These are phyloP conservation scores for Monosporascus sp. DNA, from an alignment of 2,329 filamentous ascomycete species.

Conservation along the genomic window DNA sequence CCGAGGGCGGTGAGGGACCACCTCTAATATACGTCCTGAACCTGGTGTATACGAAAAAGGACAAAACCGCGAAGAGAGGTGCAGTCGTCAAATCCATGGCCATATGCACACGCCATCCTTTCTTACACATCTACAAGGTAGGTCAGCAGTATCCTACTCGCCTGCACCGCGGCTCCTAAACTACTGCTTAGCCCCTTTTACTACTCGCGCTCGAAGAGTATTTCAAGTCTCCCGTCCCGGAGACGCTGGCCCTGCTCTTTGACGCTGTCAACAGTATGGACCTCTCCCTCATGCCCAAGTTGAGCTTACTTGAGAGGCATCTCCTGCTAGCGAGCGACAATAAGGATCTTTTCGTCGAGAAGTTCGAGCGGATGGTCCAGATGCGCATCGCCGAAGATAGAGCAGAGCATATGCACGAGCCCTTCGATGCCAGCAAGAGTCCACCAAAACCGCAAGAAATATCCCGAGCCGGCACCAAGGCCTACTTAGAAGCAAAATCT, in stretches of 20 bases:
- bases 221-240: conserved; percentile 83
- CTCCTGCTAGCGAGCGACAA: conserved; percentile 87
- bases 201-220: conserved; percentile 92
- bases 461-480: conserved; percentile 57
- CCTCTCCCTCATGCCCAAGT: conserved; percentile 80
- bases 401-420: conserved; percentile 35
- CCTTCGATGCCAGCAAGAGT: conserved; percentile 43
- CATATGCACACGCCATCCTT: conserved; percentile 95
- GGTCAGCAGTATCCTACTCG: conserved; percentile 17
- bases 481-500: conserved; percentile 55
- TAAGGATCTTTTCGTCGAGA: conserved; percentile 95
- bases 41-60: conserved; percentile 95
- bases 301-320: conserved; percentile 78
- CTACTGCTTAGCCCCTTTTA: conserved; percentile 64
- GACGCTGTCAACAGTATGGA: conserved; percentile 96
- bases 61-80: conserved; percentile 86
- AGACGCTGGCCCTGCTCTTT: conserved; percentile 84
- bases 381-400: conserved; percentile 67
- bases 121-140: conserved; percentile 97
- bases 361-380: conserved; percentile 91
- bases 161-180: conserved; percentile 1
- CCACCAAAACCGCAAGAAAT: conserved; percentile 43
- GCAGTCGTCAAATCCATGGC: conserved; percentile 98
- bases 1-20: conserved; percentile 72
- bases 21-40: conserved; percentile 96